Percentiles rank a stretch among this genome's conserved stretches.
Evolutionary conservation across 176 grass and related monocot genomes (phyloP).

Genomic region (Hsuehochloa calcarea): DNA sequence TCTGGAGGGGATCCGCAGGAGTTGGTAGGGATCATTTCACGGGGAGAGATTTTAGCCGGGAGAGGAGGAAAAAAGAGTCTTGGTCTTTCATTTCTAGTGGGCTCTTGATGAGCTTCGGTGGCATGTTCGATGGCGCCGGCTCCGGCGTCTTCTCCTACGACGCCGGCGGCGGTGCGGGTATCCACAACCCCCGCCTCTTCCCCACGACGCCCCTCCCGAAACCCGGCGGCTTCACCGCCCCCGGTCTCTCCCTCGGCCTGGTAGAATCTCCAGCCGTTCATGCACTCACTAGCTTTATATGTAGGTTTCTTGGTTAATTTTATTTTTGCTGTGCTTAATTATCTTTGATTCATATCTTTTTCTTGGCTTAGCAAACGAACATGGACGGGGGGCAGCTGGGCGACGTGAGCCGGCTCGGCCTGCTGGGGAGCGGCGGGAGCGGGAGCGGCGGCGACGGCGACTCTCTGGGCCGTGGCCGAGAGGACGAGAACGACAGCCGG

Average conservation of each 20-base stretch:
- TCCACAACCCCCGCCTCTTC: conserved; percentile 47
- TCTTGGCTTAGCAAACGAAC: conserved; percentile 46
- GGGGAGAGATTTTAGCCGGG: conserved; percentile 30
- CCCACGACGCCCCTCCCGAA: conserved; percentile 29
- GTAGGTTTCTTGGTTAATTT: background rate
- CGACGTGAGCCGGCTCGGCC: conserved; percentile 28
- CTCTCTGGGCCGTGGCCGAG: conserved; percentile 54
- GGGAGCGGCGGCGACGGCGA: conserved; percentile 56
- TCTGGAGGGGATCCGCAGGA: conserved; percentile 34
- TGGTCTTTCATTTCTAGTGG: background rate
- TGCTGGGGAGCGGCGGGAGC: conserved; percentile 38
- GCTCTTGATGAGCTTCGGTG: conserved; percentile 81
- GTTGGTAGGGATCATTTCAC: conserved; percentile 23
- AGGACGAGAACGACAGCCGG: conserved; percentile 94
- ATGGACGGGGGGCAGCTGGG: conserved; percentile 60
- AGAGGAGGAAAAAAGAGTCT: conserved; percentile 2
- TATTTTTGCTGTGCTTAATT: background rate
- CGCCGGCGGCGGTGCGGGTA: conserved; percentile 1
- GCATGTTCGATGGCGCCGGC: conserved; percentile 75
- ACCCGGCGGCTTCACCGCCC: conserved; percentile 33
- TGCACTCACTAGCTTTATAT: background rate
- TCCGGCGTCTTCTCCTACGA: conserved; percentile 70
- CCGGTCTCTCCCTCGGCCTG: conserved; percentile 88
- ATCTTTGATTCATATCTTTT: background rate
- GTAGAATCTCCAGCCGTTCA: conserved; percentile 21